These are phyloP conservation scores for Desmodesmus armatus DNA, from an alignment of 139 green algal species.

Conservation along the genomic window DNA sequence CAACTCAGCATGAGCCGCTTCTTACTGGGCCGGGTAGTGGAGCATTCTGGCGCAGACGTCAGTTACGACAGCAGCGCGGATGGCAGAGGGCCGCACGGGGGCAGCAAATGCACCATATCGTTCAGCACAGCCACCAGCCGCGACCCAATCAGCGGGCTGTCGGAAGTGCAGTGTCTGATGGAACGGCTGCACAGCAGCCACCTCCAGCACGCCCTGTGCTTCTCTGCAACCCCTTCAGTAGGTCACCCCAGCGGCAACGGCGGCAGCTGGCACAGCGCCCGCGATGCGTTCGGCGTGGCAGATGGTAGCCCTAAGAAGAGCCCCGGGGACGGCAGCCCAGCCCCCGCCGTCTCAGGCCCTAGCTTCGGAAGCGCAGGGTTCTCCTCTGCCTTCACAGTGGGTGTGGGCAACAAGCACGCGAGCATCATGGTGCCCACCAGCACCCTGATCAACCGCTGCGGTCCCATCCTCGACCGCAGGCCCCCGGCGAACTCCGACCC, in stretches of 20 bases:
- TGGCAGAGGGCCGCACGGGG: constrained; percentile 62
- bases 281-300: constrained; percentile 24
- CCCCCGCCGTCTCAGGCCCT: not conserved
- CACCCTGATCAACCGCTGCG: constrained; percentile 55
- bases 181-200: constrained; percentile 27
- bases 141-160: constrained; percentile 53
- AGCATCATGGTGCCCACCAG: constrained; percentile 71
- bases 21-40: constrained; percentile 70
- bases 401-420: constrained; percentile 64
- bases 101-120: constrained; percentile 65
- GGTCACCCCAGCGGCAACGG: not conserved
- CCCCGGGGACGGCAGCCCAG: not conserved
- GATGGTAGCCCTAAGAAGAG: no score
- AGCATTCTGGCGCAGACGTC: constrained; percentile 57
- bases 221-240: no score
- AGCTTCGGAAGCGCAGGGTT: not conserved
- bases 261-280: constrained; percentile 26
- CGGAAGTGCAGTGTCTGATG: constrained; percentile 23
- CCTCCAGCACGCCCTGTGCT: not conserved
- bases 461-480: constrained; percentile 81
- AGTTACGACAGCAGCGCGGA: constrained; percentile 66
- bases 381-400: constrained; percentile 63
- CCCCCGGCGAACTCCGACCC: constrained; percentile 80
- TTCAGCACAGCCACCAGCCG: constrained; percentile 78
- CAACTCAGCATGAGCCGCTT: constrained; percentile 83